Evolutionary conservation across 176 grass and related monocot genomes (phyloP).

Genomic region (Cenchrus fungigraminus): DNA sequence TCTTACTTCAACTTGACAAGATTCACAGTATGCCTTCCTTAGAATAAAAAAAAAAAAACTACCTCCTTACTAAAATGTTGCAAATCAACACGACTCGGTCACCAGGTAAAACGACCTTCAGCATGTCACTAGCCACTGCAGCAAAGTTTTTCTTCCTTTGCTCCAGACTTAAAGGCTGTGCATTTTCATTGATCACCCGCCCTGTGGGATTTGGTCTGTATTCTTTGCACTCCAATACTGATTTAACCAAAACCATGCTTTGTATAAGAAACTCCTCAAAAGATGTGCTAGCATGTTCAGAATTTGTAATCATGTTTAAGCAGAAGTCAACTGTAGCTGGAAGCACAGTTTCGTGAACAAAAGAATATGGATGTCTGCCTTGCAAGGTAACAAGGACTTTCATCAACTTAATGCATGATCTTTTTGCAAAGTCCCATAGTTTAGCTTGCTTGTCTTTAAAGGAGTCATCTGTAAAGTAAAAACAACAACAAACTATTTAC

Average conservation of each 20-base stretch:
- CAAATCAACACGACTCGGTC: slow-evolving; percentile 85
- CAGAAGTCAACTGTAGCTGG: slow-evolving; percentile 72
- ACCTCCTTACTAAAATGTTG: slow-evolving; percentile 98
- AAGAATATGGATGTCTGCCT: slow-evolving; percentile 94
- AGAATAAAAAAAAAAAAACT: slow-evolving; percentile 26
- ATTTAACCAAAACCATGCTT: slow-evolving; percentile 95
- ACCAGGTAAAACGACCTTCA: slow-evolving; percentile 76
- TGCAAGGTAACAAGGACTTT: slow-evolving; percentile 82
- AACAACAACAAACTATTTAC: slow-evolving; percentile 28
- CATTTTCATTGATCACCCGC: slow-evolving; percentile 68
- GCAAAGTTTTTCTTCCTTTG: slow-evolving; percentile 86
- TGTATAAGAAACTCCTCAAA: slow-evolving; percentile 97
- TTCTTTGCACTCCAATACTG: slow-evolving; percentile 91
- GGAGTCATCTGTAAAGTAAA: slow-evolving; percentile 64
- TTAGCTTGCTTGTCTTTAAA: slow-evolving; percentile 79
- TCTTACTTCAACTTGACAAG: slow-evolving; percentile 13
- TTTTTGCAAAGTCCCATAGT: slow-evolving; percentile 83
- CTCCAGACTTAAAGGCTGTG: slow-evolving; percentile 68
- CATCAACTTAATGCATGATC: slow-evolving; percentile 92
- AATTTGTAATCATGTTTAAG: slow-evolving; percentile 91
- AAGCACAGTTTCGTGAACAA: slow-evolving; percentile 76
- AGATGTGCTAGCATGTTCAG: slow-evolving; percentile 60
- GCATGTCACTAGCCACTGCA: slow-evolving; percentile 66
- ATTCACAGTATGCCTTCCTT: slow-evolving; percentile 19
- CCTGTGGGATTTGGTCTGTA: slow-evolving; percentile 81